A percentile compares a stretch with the other conserved stretches of the same genome.
These are phyloP conservation scores for Neofusicoccum cordaticola DNA, from an alignment of 2,329 filamentous ascomycete species.

Conservation along the genomic window DNA sequence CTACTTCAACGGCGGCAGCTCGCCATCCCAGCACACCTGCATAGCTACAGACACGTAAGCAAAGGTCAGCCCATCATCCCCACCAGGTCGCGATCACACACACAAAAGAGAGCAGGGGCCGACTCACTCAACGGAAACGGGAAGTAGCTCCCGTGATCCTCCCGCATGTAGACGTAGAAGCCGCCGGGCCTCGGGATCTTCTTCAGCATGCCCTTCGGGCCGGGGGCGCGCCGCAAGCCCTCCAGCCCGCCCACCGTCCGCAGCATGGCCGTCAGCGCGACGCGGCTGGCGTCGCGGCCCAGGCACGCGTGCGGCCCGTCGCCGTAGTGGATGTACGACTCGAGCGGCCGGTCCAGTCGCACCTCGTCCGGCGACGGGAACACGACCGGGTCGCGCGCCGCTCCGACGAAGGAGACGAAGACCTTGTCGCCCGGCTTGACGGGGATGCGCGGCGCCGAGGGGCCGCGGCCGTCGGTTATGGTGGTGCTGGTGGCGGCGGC, in stretches of 20 bases:
- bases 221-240: constrained; percentile 60
- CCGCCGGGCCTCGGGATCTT: constrained; percentile 50
- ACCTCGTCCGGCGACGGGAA: constrained; percentile 63
- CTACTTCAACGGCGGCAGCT: constrained; percentile 13
- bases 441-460: constrained; percentile 33
- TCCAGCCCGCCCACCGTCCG: constrained; percentile 61
- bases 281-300: constrained; percentile 58
- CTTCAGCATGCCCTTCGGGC: constrained; percentile 66
- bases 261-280: constrained; percentile 66
- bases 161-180: constrained; percentile 22
- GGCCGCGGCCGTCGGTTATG: constrained; percentile 50
- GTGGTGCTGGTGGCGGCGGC: constrained; percentile 48
- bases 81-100: background rate
- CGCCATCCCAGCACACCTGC: constrained; percentile 22
- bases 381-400: constrained; percentile 33
- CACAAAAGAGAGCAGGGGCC: too few species aligned
- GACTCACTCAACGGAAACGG: constrained; percentile 23
- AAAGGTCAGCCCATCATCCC: constrained; percentile 24
- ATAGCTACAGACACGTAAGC: constrained; percentile 26
- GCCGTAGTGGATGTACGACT: constrained; percentile 64
- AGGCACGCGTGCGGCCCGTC: constrained; percentile 62
- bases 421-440: constrained; percentile 59
- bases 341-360: constrained; percentile 61
- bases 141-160: constrained; percentile 23
- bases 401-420: constrained; percentile 59